Base-by-base conservation (phyloP, 1,284 basidiomycete genomes). In the Sporisorium exsertum region DNA sequence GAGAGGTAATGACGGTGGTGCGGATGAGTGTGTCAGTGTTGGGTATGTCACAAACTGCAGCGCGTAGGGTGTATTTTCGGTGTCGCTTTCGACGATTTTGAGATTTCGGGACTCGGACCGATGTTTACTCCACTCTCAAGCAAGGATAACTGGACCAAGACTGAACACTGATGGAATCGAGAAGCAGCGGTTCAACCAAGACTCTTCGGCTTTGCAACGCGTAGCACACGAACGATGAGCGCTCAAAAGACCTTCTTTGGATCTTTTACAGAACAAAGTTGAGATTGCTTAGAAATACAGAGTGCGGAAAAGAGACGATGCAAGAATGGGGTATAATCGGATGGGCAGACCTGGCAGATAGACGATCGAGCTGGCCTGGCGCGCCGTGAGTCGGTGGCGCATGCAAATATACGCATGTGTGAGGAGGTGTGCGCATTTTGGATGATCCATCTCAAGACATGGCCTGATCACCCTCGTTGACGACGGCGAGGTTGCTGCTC, bases 271-370 rank as follows among this genome's bases (percentile, higher is more conserved):
- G 33, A 22, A 29, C 27, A 52, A 1, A 7, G 16, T 20, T n/a
- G 27, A 45, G 58, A 71, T 57, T 71, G 63, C 58, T 20, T 72
- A 66, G 24, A 64, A 70, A 64, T 70, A 73, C 67, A 73, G 15
- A 45, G 33, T 70, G 62, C 64, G 37, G 53, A 43, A 37, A 22
- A 35, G 24, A 49, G 54, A 72, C 37, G 56, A 66, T 33, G 51
- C 35, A 27, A 43, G 29, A 37, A 18, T 15, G 61, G 60, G 64
- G 71, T 64, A 64, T 73, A 64, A 57, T 60, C 22, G 56, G 45
- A 13, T 8, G 24, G 49, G 46, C n/a, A 37, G 16, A 9, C 49
- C 26, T 33, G 9, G 49, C 1, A 18, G 10, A 29, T 10, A n/a
- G 18, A 6, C 15, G 24, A 18, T n/a, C 24, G 46, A 47, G 27